Conservation (phyloP, 1,284 basidiomycete species). For the Trametes versicolor region DNA sequence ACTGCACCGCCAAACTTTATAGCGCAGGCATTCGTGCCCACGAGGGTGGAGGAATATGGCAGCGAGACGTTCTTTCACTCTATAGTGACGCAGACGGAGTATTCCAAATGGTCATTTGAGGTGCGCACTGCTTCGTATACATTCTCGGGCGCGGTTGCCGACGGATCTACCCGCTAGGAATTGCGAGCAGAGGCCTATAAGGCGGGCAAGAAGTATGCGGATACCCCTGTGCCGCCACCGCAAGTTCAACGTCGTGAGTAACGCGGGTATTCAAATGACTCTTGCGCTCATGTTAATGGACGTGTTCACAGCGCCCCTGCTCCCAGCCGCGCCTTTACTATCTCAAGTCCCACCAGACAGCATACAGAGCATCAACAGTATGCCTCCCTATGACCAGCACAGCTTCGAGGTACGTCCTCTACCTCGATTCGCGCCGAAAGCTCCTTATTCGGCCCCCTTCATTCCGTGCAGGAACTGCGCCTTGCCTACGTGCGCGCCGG, state of each 20-base stretch:
- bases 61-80: conserved; percentile 45
- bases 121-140: conserved; percentile 41
- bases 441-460: background rate
- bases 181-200: conserved; percentile 39
- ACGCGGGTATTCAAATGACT: background rate
- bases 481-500: conserved; percentile 38
- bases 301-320: conserved; percentile 10
- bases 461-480: conserved; percentile 39
- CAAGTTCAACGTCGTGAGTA: conserved; percentile 32
- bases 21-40: conserved; percentile 47
- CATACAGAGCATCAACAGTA: conserved; percentile 38
- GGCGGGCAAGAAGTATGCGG: conserved; percentile 35
- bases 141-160: too few species aligned
- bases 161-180: conserved; percentile 32
- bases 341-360: conserved; percentile 26
- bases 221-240: conserved; percentile 22
- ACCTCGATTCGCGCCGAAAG: background rate
- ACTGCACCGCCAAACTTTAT: conserved; percentile 44
- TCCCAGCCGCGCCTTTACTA: conserved; percentile 12
- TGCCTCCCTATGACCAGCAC: conserved; percentile 38
- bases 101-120: conserved; percentile 50
- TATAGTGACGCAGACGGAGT: conserved; percentile 49
- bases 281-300: background rate
- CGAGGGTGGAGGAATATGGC: conserved; percentile 28
- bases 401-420: conserved; percentile 40